phyloP scores from a whole-genome alignment of 257 asterid genomes.

The Solanum lignicaule region DNA sequence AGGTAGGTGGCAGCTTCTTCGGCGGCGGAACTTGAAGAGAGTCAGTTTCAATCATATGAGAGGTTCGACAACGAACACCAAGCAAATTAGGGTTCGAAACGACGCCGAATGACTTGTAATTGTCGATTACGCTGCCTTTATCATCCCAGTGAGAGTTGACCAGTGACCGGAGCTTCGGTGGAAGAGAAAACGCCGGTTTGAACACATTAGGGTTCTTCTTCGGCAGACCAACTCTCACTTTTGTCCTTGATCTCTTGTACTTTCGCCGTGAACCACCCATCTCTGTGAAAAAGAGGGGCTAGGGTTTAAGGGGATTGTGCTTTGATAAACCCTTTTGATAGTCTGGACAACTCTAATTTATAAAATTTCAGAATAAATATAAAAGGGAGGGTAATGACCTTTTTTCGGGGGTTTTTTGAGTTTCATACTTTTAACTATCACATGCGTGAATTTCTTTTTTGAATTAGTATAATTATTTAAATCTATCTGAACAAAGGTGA shows the following conservation, averaged over 20 bases:
- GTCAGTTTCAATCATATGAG: slow-evolving; percentile 59
- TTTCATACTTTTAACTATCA: not conserved
- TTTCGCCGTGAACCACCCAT: slow-evolving; percentile 95
- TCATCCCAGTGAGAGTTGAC: slow-evolving; percentile 76
- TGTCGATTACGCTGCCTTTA: slow-evolving; percentile 68
- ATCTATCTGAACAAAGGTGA: not conserved
- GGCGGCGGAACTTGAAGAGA: slow-evolving; percentile 65
- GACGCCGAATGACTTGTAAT: slow-evolving; percentile 88
- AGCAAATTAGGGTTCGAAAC: slow-evolving; percentile 87
- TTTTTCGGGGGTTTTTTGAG: not conserved
- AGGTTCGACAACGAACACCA: slow-evolving; percentile 73
- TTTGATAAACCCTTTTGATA: not conserved
- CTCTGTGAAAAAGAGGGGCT: slow-evolving; percentile 1
- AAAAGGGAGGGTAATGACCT: not conserved
- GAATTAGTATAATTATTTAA: no score
- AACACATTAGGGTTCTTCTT: slow-evolving; percentile 58
- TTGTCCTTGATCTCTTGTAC: slow-evolving; percentile 67
- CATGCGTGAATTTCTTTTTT: no score
- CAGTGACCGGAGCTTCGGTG: slow-evolving; percentile 62
- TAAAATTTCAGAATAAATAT: not conserved
- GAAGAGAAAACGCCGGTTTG: slow-evolving; percentile 89
- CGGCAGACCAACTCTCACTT: slow-evolving; percentile 76
- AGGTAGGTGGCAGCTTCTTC: not conserved
- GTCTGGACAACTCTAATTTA: not conserved
- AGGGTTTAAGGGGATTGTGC: slow-evolving; percentile 19